Evolutionary conservation across 148 eudicot genomes (phyloP).

Genomic region (Rhododendron ovatum): DNA sequence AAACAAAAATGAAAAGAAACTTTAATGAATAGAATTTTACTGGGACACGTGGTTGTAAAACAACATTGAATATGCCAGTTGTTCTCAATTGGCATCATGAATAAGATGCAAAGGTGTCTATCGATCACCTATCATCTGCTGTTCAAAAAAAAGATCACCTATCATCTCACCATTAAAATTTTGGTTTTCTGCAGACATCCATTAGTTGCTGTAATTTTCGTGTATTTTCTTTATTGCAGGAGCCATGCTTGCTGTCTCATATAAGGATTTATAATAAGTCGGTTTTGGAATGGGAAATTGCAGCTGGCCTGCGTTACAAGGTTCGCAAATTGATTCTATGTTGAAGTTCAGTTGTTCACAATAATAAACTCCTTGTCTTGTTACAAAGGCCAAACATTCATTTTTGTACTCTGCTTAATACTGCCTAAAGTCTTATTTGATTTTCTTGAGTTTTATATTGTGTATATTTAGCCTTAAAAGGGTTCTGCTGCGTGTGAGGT

Average conservation of each 20-base stretch:
- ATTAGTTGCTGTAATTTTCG: not conserved
- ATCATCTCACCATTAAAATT: not conserved
- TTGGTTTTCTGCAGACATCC: not conserved
- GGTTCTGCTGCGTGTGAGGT: not conserved
- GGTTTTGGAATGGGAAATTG: slow-evolving; percentile 85
- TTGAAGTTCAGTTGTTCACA: not conserved
- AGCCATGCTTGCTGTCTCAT: slow-evolving; percentile 71
- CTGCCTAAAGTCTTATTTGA: not conserved
- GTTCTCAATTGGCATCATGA: not conserved
- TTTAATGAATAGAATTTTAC: not conserved
- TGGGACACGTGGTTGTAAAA: not conserved
- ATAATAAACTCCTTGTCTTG: not conserved
- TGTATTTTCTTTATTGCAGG: slow-evolving; percentile 39
- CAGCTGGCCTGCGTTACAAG: slow-evolving; percentile 81
- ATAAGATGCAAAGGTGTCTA: not conserved
- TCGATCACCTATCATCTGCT: not conserved
- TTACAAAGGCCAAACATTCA: not conserved
- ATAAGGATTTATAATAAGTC: slow-evolving; percentile 77
- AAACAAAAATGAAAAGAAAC: not conserved
- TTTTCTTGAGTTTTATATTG: not conserved
- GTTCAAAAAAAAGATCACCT: not conserved
- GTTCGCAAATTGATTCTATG: slow-evolving; percentile 20
- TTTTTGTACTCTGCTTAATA: not conserved
- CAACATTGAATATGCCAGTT: not conserved
- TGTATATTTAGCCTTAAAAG: not conserved